These are phyloP conservation scores for Laguncularia racemosa DNA, from an alignment of 345 rosid species.

Conservation along the genomic window DNA sequence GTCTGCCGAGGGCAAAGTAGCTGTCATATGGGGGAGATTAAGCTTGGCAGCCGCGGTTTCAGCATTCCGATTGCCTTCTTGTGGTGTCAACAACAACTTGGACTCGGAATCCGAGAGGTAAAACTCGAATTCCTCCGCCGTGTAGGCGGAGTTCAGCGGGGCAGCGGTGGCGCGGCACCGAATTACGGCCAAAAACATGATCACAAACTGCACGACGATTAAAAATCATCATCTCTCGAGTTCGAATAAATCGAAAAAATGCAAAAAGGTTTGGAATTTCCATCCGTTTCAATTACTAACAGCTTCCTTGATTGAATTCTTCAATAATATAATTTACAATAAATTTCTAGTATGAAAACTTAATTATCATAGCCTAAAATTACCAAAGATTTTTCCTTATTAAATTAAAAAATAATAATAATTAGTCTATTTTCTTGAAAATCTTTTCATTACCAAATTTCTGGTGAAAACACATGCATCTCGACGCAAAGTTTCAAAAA, in stretches of 20 bases:
- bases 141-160: slow-evolving; percentile 58
- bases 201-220: slow-evolving; percentile 41
- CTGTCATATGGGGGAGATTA: slow-evolving; percentile 31
- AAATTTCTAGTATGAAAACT: too few species aligned
- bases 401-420: too few species aligned
- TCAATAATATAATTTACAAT: too few species aligned
- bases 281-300: too few species aligned
- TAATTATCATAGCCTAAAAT: too few species aligned
- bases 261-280: too few species aligned
- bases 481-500: too few species aligned
- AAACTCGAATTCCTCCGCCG: slow-evolving; percentile 67
- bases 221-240: not conserved
- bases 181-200: slow-evolving; percentile 59
- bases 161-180: slow-evolving; percentile 59
- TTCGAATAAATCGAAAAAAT: not conserved
- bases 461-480: too few species aligned
- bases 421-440: too few species aligned
- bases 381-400: too few species aligned
- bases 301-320: too few species aligned
- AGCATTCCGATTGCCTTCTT: slow-evolving; percentile 37
- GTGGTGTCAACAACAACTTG: slow-evolving; percentile 34
- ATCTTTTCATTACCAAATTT: too few species aligned
- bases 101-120: slow-evolving; percentile 67
- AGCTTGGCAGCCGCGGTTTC: slow-evolving; percentile 48
- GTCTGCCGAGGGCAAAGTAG: slow-evolving; percentile 26